Evolutionary conservation across 139 green algal genomes (phyloP).

Genomic region (Chlamydomonas sphaeroides): DNA sequence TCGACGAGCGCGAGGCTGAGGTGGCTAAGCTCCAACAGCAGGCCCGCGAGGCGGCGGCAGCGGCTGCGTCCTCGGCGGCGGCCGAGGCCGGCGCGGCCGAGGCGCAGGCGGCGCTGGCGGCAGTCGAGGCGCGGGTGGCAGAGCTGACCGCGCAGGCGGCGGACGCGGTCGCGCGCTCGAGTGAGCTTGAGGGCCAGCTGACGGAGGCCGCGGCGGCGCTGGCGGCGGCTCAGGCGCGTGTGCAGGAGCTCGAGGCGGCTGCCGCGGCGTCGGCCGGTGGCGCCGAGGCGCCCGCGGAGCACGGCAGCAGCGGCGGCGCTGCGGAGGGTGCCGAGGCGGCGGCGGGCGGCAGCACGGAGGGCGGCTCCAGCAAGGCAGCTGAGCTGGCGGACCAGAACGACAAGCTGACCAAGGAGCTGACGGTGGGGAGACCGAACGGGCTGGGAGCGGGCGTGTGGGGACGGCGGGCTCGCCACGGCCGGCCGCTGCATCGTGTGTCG

Average conservation of each 20-base stretch:
- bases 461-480: too few species aligned
- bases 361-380: neutral
- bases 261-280: neutral
- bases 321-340: neutral
- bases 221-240: conserved; percentile 6
- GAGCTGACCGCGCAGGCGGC: neutral
- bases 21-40: neutral
- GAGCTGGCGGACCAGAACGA: neutral
- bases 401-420: conserved; percentile 8
- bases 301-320: neutral
- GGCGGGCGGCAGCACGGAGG: neutral
- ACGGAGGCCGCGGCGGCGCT: neutral
- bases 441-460: too few species aligned
- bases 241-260: conserved; percentile 8
- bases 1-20: neutral
- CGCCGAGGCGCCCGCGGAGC: neutral
- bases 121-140: too few species aligned
- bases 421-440: too few species aligned
- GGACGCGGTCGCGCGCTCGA: neutral
- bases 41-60: neutral
- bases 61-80: neutral
- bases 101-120: neutral
- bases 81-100: neutral
- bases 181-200: conserved; percentile 1
- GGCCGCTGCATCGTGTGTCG: too few species aligned